These are phyloP conservation scores for Fonsecaea multimorphosa DNA, from an alignment of 2,329 filamentous ascomycete genomes.

Conservation along the genomic window DNA sequence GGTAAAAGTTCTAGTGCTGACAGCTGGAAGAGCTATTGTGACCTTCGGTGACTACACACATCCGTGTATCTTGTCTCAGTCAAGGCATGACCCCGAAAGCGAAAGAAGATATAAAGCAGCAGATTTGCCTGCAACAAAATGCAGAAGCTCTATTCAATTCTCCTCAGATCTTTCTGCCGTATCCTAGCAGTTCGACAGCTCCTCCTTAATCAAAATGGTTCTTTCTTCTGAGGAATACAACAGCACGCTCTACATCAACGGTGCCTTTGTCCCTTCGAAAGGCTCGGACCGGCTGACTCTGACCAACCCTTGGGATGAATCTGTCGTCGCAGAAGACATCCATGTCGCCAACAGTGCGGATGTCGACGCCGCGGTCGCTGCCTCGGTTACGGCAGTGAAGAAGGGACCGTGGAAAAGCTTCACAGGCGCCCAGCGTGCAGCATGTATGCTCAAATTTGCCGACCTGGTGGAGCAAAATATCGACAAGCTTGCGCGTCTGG, in stretches of 20 bases:
- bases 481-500: slow-evolving; percentile 42
- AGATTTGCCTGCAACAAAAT: neutral
- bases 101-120: slow-evolving; percentile 3
- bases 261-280: slow-evolving; percentile 49
- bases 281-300: slow-evolving; percentile 45
- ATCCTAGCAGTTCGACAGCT: neutral
- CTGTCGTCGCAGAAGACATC: slow-evolving; percentile 42
- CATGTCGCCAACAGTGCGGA: slow-evolving; percentile 44
- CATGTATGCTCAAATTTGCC: slow-evolving; percentile 54
- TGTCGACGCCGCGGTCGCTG: slow-evolving; percentile 46
- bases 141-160: neutral
- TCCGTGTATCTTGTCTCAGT: neutral
- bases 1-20: slow-evolving; percentile 1
- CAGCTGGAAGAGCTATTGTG: neutral
- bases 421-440: slow-evolving; percentile 37
- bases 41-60: neutral
- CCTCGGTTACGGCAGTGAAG: slow-evolving; percentile 43
- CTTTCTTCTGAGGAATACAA: slow-evolving; percentile 18
- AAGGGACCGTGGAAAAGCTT: slow-evolving; percentile 41
- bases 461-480: slow-evolving; percentile 42
- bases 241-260: slow-evolving; percentile 52
- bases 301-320: slow-evolving; percentile 43
- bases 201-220: neutral
- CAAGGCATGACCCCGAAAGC: neutral
- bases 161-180: neutral